Percentiles rank a stretch among this genome's conserved stretches.
These are phyloP conservation scores for Tylopilus sp. DNA, from an alignment of 768 basidiomycete genomes.

Conservation along the genomic window DNA sequence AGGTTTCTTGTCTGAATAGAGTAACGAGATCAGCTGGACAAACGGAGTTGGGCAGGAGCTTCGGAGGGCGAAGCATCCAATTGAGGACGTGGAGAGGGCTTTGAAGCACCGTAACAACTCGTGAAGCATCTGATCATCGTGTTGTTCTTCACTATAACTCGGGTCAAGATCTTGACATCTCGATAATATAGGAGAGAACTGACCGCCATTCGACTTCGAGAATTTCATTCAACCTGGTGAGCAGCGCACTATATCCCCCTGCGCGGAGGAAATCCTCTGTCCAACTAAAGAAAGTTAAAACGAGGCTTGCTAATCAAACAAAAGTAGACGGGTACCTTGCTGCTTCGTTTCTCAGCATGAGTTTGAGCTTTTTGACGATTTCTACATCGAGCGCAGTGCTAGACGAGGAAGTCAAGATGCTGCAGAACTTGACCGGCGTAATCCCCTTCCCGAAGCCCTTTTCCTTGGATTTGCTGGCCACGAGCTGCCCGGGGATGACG, in stretches of 20 bases:
- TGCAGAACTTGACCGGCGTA: constrained; percentile 65
- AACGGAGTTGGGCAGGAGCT: constrained; percentile 87
- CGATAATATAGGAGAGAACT: constrained; percentile 22
- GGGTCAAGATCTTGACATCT: constrained; percentile 8
- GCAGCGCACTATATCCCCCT: constrained; percentile 82
- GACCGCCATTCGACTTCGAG: constrained; percentile 97
- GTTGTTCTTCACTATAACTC: constrained; percentile 85
- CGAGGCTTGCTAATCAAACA: neutral
- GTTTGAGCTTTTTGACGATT: constrained; percentile 79
- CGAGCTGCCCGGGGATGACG: constrained; percentile 34
- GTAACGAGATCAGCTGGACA: constrained; percentile 71
- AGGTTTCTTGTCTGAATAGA: constrained; percentile 98
- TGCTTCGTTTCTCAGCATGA: constrained; percentile 88
- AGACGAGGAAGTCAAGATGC: constrained; percentile 61
- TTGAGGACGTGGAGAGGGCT: constrained; percentile 83
- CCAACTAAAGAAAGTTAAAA: constrained; percentile 55
- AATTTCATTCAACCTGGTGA: constrained; percentile 85
- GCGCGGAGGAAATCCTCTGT: constrained; percentile 78
- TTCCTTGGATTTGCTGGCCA: constrained; percentile 46
- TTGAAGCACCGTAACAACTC: constrained; percentile 93
- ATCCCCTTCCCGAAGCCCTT: constrained; percentile 51
- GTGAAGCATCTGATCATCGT: constrained; percentile 91
- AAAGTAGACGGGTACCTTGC: constrained; percentile 56
- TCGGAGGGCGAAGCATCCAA: constrained; percentile 89
- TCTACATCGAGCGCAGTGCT: constrained; percentile 82